phyloP scores from a whole-genome alignment of 2,329 filamentous ascomycete genomes.

The Monosporascus cannonballus region DNA sequence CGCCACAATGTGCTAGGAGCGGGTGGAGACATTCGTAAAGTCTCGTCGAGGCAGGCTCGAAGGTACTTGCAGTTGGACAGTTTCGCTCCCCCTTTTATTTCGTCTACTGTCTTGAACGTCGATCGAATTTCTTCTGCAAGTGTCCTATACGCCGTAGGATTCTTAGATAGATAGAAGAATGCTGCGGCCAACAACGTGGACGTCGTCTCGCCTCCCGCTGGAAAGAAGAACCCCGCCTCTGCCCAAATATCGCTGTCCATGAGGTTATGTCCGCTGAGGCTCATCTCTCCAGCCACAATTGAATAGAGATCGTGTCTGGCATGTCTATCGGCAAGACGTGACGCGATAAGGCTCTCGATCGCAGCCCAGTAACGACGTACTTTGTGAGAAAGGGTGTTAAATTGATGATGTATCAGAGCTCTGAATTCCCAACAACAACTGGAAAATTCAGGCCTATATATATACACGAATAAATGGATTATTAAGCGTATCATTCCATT shows the following conservation, averaged over 20 bases:
- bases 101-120: slow-evolving; percentile 5
- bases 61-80: slow-evolving; percentile 13
- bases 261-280: slow-evolving; percentile 4
- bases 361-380: too few relatives aligned
- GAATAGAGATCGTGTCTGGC: slow-evolving; percentile 12
- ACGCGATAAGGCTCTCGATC: slow-evolving; percentile 8
- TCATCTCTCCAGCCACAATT: slow-evolving; percentile 7
- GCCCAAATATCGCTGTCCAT: slow-evolving; percentile 33
- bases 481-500: too few relatives aligned
- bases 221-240: slow-evolving; percentile 35
- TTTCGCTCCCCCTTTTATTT: slow-evolving; percentile 8
- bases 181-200: slow-evolving; percentile 14
- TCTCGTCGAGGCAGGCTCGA: slow-evolving; percentile 11
- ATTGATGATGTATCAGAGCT: too few relatives aligned
- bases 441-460: too few relatives aligned
- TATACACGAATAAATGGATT: too few relatives aligned
- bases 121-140: slow-evolving; percentile 11
- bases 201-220: slow-evolving; percentile 15
- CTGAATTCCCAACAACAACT: too few relatives aligned
- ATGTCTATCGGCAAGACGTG: slow-evolving; percentile 6
- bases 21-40: slow-evolving; percentile 14
- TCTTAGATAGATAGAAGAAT: slow-evolving; percentile 18
- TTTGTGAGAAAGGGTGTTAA: too few relatives aligned
- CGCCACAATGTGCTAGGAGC: slow-evolving; percentile 9
- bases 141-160: slow-evolving; percentile 8